phyloP scores from a whole-genome alignment of 306 rosid genomes.

The Albizia julibrissin region DNA sequence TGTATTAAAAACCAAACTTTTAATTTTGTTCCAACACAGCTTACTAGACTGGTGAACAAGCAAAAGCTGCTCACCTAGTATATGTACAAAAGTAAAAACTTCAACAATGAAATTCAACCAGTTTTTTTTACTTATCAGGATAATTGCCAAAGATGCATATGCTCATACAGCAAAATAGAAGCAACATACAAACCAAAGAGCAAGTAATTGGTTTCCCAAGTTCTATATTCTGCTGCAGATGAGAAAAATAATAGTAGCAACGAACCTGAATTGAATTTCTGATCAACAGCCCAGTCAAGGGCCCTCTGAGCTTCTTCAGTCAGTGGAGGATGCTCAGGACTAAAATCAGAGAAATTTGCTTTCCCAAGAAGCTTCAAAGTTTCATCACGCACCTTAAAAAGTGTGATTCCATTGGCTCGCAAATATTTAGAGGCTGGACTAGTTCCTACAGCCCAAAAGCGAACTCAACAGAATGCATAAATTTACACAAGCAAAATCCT shows the following conservation, averaged over 20 bases:
- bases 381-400: constrained; percentile 69
- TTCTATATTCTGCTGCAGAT: constrained; percentile 11
- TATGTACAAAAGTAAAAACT: constrained; percentile 2
- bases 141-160: constrained; percentile 11
- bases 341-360: constrained; percentile 42
- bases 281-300: constrained; percentile 77
- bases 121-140: constrained; percentile 22
- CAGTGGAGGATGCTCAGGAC: constrained; percentile 69
- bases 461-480: constrained; percentile 19
- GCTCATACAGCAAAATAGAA: not conserved
- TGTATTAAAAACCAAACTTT: constrained; percentile 8
- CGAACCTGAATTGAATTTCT: constrained; percentile 60
- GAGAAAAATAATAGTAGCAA: constrained; percentile 26
- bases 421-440: constrained; percentile 59
- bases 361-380: constrained; percentile 56
- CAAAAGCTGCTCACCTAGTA: not conserved
- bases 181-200: constrained; percentile 2
- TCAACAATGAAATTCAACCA: constrained; percentile 18
- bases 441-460: constrained; percentile 54
- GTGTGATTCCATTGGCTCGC: constrained; percentile 63
- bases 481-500: constrained; percentile 23
- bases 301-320: constrained; percentile 71
- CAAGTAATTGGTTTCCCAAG: constrained; percentile 7
- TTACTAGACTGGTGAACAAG: constrained; percentile 3
- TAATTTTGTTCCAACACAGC: not conserved